These are phyloP conservation scores for Rhamnella rubrinervis DNA, from an alignment of 331 rosid genomes.

Conservation along the genomic window DNA sequence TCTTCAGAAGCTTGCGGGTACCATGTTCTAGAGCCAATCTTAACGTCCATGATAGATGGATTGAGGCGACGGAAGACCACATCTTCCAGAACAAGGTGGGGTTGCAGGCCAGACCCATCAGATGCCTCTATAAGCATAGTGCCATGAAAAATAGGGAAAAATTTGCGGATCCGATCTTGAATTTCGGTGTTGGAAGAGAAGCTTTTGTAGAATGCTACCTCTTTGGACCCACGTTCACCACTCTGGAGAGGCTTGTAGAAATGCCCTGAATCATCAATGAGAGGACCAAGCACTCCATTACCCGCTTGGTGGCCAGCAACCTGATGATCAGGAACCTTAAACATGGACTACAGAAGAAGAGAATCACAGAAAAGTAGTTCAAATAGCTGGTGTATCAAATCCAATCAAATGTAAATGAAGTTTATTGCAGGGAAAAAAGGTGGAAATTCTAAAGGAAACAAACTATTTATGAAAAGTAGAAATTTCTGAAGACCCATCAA, in stretches of 20 bases:
- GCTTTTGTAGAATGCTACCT: conserved; percentile 48
- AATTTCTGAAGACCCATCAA: too few relatives aligned
- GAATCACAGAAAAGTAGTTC: not conserved
- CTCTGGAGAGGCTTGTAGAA: conserved; percentile 87
- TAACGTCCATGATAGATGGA: conserved; percentile 61
- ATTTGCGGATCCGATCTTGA: conserved; percentile 39
- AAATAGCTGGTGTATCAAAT: not conserved
- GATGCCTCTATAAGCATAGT: conserved; percentile 55
- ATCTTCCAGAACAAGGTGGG: conserved; percentile 65
- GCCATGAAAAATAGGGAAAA: conserved; percentile 63
- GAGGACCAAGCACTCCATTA: conserved; percentile 64
- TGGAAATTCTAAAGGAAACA: too few relatives aligned
- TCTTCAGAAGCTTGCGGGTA: conserved; percentile 54
- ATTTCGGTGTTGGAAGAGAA: conserved; percentile 38
- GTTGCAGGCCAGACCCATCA: conserved; percentile 67
- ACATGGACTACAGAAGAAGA: conserved; percentile 37
- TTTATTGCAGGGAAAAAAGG: too few relatives aligned
- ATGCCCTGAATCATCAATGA: conserved; percentile 62
- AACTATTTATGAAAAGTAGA: too few relatives aligned
- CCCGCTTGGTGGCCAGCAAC: conserved; percentile 78
- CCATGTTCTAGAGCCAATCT: conserved; percentile 91
- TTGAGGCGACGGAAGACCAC: conserved; percentile 18
- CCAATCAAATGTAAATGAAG: too few relatives aligned
- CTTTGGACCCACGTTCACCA: conserved; percentile 51
- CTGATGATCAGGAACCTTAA: conserved; percentile 76